Evolutionary conservation across 2,329 filamentous ascomycete genomes (phyloP), one percentile per base, ranked within the genome.

Genomic region (Fusarium lateritium): DNA sequence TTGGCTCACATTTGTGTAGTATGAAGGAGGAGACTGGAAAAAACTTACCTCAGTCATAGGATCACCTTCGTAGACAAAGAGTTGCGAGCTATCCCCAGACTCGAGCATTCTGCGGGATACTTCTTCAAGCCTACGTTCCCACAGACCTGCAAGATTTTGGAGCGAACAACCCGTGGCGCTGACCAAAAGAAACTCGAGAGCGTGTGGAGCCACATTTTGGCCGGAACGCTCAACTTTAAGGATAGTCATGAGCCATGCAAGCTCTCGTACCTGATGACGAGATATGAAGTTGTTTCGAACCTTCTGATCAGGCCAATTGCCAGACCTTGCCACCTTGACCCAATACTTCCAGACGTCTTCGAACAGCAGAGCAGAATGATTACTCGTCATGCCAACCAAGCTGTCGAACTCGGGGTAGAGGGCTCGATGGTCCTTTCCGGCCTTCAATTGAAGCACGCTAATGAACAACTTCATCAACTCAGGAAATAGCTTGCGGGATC

Each of bases 1-100:
- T 31, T 40, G 39, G 19, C 11, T 22, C 13, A 13, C 10, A 6
- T 40, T 14, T 40, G 9, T 13, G n/a, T 14, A 19, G 19, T 13
- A 21, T 40, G 22, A 10, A 10, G 11, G 21, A 13, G 19, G 13
- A 56, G 17, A 56, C 21, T n/a, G 19, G 40, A 34, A 44, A 40
- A 19, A 43, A 50, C 51, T 44, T 36, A 54, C 53, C 28, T 19
- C 45, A 17, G 15, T 59, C 14, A 15, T 19, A 21, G 31, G 21
- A 7, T 49, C n/a, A 7, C 17, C 36, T 46, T 67, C 34, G 22
- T 67, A 67, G 8, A 67, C 26, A 19, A 67, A 34, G 13, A 67
- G 49, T 9, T 26, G 21, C 3, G 2, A 3, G 14, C 42, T 46
- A 17, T 40, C 52, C 2, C 33, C 46, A 13, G 46, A 34, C 13